A percentile compares a stretch with the other conserved stretches of the same genome.
Evolutionary conservation across 2,329 filamentous ascomycete genomes (phyloP).

Genomic region (Ploettnerulaceae sp.): DNA sequence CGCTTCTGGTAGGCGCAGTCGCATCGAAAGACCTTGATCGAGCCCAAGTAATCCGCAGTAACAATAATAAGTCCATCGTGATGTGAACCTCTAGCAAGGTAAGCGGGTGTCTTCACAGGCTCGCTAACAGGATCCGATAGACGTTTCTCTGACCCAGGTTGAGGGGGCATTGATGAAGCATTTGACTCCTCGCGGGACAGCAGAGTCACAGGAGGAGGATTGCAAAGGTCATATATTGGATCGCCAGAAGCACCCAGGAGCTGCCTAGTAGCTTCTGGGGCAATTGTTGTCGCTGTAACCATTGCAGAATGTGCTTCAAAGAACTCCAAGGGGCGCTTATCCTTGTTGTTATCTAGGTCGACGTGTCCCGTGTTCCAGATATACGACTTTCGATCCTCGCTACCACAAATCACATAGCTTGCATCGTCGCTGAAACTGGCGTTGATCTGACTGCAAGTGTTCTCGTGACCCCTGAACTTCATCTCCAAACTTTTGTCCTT

Average conservation of each 20-base stretch:
- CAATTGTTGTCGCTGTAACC: slow-evolving; percentile 84
- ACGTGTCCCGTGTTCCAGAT: slow-evolving; percentile 70
- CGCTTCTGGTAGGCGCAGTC: slow-evolving; percentile 76
- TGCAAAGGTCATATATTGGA: slow-evolving; percentile 93
- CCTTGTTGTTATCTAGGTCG: slow-evolving; percentile 59
- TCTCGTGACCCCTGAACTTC: slow-evolving; percentile 90
- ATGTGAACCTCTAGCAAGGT: slow-evolving; percentile 71
- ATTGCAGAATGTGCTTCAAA: slow-evolving; percentile 88
- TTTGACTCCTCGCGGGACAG: slow-evolving; percentile 65
- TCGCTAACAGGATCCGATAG: slow-evolving; percentile 27
- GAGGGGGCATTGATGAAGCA: slow-evolving; percentile 40
- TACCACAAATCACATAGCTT: slow-evolving; percentile 83
- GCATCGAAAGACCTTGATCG: slow-evolving; percentile 91
- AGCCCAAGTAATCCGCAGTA: slow-evolving; percentile 80
- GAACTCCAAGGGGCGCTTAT: slow-evolving; percentile 78
- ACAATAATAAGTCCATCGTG: slow-evolving; percentile 83
- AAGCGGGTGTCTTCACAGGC: slow-evolving; percentile 67
- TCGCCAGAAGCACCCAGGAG: slow-evolving; percentile 71
- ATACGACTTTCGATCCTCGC: slow-evolving; percentile 84
- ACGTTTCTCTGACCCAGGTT: slow-evolving; percentile 23
- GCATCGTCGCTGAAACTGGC: slow-evolving; percentile 86
- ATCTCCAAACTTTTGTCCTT: slow-evolving; percentile 78
- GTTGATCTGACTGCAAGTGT: slow-evolving; percentile 83
- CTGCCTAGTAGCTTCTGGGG: slow-evolving; percentile 71
- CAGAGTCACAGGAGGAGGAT: slow-evolving; percentile 83